Conservation (phyloP, 1,284 basidiomycete species). For the Puccinia hordei region DNA sequence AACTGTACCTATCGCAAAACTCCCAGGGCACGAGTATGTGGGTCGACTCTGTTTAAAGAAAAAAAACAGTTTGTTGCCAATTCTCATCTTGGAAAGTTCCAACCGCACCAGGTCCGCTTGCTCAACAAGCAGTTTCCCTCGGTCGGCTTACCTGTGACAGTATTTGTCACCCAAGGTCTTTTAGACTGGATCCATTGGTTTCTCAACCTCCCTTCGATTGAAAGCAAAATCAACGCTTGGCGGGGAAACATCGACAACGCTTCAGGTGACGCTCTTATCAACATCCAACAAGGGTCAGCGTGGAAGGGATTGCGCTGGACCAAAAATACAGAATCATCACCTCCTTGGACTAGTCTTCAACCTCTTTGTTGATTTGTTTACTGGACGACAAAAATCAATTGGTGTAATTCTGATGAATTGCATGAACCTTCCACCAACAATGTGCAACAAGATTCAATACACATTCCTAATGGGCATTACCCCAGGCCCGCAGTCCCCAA, state of each 20-base stretch:
- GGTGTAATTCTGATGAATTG: slow-evolving; percentile 26
- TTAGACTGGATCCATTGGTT: slow-evolving; percentile 6
- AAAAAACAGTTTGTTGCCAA: background rate
- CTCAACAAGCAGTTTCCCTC: background rate
- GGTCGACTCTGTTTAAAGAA: background rate
- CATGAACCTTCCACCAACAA: slow-evolving; percentile 1
- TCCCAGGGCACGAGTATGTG: background rate
- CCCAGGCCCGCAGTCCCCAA: slow-evolving; percentile 5
- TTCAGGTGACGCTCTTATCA: background rate
- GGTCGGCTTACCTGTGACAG: background rate
- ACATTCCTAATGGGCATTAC: slow-evolving; percentile 24
- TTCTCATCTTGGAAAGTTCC: background rate
- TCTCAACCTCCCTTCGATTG: background rate
- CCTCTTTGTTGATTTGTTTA: background rate
- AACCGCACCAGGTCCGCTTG: background rate
- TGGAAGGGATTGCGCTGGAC: background rate
- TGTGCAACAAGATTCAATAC: background rate
- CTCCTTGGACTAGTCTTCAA: slow-evolving; percentile 13
- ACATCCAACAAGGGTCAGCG: background rate
- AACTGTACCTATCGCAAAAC: background rate
- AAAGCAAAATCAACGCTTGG: slow-evolving; percentile 11
- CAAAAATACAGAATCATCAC: background rate
- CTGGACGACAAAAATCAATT: slow-evolving; percentile 8
- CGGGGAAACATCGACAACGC: background rate
- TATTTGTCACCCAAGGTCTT: background rate